These are phyloP conservation scores for Escovopsis weberi DNA, from an alignment of 2,329 filamentous ascomycete genomes.

Conservation along the genomic window DNA sequence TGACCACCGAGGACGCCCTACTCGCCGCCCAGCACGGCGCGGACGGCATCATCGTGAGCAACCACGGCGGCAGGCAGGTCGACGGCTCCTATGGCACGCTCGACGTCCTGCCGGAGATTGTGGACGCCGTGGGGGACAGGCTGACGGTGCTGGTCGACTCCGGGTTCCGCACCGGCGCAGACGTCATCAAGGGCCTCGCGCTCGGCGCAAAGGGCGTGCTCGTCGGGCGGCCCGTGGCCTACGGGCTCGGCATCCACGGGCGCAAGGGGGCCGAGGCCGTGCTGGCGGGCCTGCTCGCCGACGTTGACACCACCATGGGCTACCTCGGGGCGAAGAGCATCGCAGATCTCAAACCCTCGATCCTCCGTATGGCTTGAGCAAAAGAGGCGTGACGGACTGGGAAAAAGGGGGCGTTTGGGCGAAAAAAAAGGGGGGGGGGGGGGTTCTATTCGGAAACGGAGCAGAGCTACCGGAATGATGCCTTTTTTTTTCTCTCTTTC, in stretches of 20 bases:
- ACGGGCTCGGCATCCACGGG: constrained; percentile 21
- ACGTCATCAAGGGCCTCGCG: constrained; percentile 25
- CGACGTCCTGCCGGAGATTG: constrained; percentile 30
- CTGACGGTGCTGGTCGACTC: constrained; percentile 40
- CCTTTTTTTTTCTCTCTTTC: too few species aligned
- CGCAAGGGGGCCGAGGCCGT: constrained; percentile 40
- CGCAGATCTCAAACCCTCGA: constrained; percentile 19
- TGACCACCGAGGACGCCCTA: constrained; percentile 25
- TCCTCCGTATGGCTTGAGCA: constrained; percentile 15
- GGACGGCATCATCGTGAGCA: constrained; percentile 26
- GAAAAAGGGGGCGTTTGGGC: not conserved
- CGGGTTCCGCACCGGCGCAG: constrained; percentile 25
- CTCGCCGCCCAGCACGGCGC: constrained; percentile 22
- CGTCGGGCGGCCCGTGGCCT: constrained; percentile 27
- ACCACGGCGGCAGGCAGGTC: constrained; percentile 28
- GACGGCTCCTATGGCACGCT: constrained; percentile 34
- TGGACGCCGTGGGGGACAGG: constrained; percentile 41
- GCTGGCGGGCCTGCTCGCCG: constrained; percentile 25
- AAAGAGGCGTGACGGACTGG: not conserved
- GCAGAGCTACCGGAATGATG: too few species aligned
- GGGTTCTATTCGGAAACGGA: too few species aligned
- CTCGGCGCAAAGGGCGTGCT: constrained; percentile 27
- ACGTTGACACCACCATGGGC: constrained; percentile 39
- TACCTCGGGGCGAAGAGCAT: constrained; percentile 34
- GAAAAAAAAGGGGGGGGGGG: too few species aligned